Evolutionary conservation across 1,284 basidiomycete species (phyloP).

Genomic region (Cutaneotrichosporon sp.): DNA sequence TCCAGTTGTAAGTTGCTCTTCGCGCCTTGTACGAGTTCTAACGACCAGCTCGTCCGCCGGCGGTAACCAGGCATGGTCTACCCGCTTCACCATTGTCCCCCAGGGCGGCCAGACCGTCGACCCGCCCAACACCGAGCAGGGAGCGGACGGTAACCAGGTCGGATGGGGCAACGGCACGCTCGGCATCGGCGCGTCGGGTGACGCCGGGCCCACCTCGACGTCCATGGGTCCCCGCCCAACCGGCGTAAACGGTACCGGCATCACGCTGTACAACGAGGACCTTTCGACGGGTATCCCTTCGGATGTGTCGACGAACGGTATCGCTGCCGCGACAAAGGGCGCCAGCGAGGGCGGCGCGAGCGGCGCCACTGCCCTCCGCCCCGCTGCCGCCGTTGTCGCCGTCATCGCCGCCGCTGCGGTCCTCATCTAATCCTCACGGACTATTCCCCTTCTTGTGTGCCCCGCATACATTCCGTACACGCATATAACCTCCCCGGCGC

Average conservation of each 20-base stretch:
- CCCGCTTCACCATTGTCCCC: slow-evolving; percentile 47
- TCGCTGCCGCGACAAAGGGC: slow-evolving; percentile 10
- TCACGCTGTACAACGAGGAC: slow-evolving; percentile 14
- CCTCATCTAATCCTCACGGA: neutral
- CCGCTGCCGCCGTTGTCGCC: neutral
- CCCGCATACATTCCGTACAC: neutral
- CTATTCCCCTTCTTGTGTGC: neutral
- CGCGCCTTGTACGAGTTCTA: neutral
- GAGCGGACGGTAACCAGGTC: slow-evolving; percentile 29
- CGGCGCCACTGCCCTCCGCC: neutral
- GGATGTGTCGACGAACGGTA: slow-evolving; percentile 8
- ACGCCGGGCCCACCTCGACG: neutral
- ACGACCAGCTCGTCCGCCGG: slow-evolving; percentile 28
- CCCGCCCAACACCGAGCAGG: slow-evolving; percentile 38
- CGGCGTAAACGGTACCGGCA: slow-evolving; percentile 12
- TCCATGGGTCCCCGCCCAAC: neutral
- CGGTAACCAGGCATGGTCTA: slow-evolving; percentile 39
- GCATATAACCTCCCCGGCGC: neutral
- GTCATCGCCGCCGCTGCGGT: slow-evolving; percentile 6
- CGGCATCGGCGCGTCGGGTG: neutral
- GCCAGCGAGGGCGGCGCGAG: slow-evolving; percentile 25
- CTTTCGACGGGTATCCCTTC: slow-evolving; percentile 11
- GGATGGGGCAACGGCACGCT: slow-evolving; percentile 31
- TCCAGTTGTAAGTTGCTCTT: slow-evolving; percentile 40
- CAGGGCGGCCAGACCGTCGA: slow-evolving; percentile 35